Evolutionary conservation across 148 eudicot species (phyloP).

Genomic region (Heliosperma pusillum): DNA sequence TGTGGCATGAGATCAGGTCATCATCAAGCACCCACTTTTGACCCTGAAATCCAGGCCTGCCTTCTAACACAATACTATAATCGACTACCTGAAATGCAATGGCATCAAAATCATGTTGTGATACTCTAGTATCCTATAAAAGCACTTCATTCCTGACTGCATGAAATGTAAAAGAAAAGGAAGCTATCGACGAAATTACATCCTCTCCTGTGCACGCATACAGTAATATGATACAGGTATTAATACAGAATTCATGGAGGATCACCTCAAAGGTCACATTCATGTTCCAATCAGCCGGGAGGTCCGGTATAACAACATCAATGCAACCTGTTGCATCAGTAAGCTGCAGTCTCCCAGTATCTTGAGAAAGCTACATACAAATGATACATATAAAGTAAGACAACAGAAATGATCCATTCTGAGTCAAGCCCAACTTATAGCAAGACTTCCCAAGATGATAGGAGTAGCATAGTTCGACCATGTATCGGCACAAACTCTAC

Average conservation of each 20-base stretch:
- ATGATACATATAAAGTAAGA: background rate
- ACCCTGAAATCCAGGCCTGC: slow-evolving; percentile 35
- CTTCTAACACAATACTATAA: slow-evolving; percentile 67
- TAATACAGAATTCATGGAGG: slow-evolving; percentile 4
- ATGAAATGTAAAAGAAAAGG: background rate
- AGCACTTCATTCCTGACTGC: slow-evolving; percentile 4
- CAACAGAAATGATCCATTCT: background rate
- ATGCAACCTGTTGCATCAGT: slow-evolving; percentile 70
- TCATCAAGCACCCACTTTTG: slow-evolving; percentile 29
- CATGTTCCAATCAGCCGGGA: slow-evolving; percentile 55
- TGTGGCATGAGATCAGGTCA: slow-evolving; percentile 55
- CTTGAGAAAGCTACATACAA: slow-evolving; percentile 52
- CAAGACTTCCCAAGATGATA: background rate
- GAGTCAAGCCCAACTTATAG: background rate
- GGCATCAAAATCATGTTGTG: slow-evolving; percentile 5
- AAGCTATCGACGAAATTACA: background rate
- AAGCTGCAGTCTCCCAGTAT: slow-evolving; percentile 74
- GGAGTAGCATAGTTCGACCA: background rate
- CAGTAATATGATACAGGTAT: background rate
- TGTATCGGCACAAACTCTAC: background rate
- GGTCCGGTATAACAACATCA: slow-evolving; percentile 64
- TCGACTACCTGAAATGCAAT: slow-evolving; percentile 50
- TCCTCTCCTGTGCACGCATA: background rate
- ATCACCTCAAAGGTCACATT: slow-evolving; percentile 61
- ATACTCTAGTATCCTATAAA: background rate